A percentile compares a stretch with the other conserved stretches of the same genome.
Conservation (phyloP, 768 basidiomycete genomes). For the Brasilioporus rufonigricans region DNA sequence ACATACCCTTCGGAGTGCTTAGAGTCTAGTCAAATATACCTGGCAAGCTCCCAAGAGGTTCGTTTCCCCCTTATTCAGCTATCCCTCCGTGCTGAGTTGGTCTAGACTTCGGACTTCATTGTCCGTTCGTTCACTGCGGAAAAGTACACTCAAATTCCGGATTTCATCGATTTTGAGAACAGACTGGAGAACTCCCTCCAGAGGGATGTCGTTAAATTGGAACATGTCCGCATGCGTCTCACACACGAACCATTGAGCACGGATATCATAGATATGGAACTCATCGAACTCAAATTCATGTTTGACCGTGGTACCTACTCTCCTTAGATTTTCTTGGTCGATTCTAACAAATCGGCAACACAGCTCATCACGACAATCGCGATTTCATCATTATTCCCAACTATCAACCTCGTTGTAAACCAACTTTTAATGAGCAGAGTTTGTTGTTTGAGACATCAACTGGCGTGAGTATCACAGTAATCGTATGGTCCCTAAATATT, state of each 20-base stretch:
- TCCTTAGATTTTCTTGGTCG: background rate
- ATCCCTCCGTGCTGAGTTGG: slow-evolving; percentile 3
- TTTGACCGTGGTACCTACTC: slow-evolving; percentile 62
- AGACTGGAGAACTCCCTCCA: slow-evolving; percentile 82
- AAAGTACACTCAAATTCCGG: slow-evolving; percentile 88
- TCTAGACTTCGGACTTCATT: slow-evolving; percentile 75
- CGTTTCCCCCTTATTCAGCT: slow-evolving; percentile 7
- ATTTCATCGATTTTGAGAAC: slow-evolving; percentile 81
- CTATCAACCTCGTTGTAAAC: slow-evolving; percentile 61
- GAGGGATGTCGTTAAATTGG: slow-evolving; percentile 77
- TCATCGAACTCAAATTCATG: slow-evolving; percentile 81
- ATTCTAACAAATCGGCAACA: slow-evolving; percentile 10
- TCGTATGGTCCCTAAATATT: background rate
- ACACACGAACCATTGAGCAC: slow-evolving; percentile 68
- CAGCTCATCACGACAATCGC: slow-evolving; percentile 83
- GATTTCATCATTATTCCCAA: slow-evolving; percentile 77
- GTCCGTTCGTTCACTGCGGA: slow-evolving; percentile 75
- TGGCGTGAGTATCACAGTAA: slow-evolving; percentile 46
- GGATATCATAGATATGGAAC: slow-evolving; percentile 77
- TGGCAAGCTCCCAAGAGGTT: slow-evolving; percentile 78
- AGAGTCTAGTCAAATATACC: slow-evolving; percentile 78
- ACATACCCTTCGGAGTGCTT: slow-evolving; percentile 73
- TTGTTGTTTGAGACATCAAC: slow-evolving; percentile 59
- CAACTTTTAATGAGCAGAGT: slow-evolving; percentile 65
- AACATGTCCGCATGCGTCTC: slow-evolving; percentile 82